Evolutionary conservation across 768 basidiomycete genomes (phyloP).

Genomic region (Amyloporia xantha): DNA sequence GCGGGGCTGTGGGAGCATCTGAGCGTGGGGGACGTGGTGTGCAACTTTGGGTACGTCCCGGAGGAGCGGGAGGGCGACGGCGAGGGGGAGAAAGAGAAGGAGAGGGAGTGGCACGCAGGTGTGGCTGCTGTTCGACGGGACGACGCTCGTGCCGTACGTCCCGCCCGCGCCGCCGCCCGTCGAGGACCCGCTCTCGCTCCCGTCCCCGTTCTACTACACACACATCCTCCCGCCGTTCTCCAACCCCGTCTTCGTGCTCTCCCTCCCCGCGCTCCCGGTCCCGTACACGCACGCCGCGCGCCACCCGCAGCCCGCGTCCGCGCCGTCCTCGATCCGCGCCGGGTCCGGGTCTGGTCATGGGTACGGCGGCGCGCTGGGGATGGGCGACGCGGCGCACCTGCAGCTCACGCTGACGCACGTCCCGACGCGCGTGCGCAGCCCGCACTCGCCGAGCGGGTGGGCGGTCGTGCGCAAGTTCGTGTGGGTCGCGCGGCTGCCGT

Average conservation of each 20-base stretch:
- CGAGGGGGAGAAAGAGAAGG: no score
- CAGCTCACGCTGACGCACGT: slow-evolving; percentile 42
- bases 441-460: slow-evolving; percentile 53
- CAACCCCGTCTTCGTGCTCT: slow-evolving; percentile 24
- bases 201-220: slow-evolving; percentile 70
- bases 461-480: slow-evolving; percentile 54
- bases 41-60: slow-evolving; percentile 76
- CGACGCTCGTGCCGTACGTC: slow-evolving; percentile 50
- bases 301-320: slow-evolving; percentile 16
- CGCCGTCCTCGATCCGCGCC: slow-evolving; percentile 5
- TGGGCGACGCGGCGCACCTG: slow-evolving; percentile 27
- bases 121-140: slow-evolving; percentile 76
- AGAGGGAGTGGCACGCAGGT: slow-evolving; percentile 13
- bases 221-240: slow-evolving; percentile 46
- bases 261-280: slow-evolving; percentile 26
- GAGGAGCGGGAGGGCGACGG: slow-evolving; percentile 19
- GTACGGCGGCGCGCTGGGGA: slow-evolving; percentile 6
- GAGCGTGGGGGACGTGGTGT: slow-evolving; percentile 65
- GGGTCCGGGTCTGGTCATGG: background rate
- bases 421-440: slow-evolving; percentile 46
- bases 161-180: slow-evolving; percentile 51
- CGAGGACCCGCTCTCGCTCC: slow-evolving; percentile 51
- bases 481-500: slow-evolving; percentile 56
- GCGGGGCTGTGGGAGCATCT: slow-evolving; percentile 61
- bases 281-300: slow-evolving; percentile 27